phyloP scores from a whole-genome alignment of 345 rosid genomes.

The Rhizophora mangle region DNA sequence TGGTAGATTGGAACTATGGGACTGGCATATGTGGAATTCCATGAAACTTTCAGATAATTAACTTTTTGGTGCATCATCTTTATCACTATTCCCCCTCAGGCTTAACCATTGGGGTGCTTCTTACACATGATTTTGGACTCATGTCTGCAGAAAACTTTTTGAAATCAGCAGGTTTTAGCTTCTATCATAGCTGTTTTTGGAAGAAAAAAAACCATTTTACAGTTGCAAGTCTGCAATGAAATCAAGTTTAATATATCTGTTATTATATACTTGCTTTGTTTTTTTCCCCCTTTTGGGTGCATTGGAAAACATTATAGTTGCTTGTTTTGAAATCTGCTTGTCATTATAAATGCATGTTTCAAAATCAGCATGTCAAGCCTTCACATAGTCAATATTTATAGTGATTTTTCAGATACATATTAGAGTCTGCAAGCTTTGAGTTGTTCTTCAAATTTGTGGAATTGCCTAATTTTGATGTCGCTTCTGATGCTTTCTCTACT shows the following conservation, averaged over 20 bases:
- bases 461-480: conserved; percentile 85
- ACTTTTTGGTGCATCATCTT: neutral
- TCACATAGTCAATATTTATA: conserved; percentile 42
- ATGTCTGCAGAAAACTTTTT: no score
- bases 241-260: no score
- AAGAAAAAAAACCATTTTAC: no score
- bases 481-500: conserved; percentile 97
- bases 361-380: conserved; percentile 16
- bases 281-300: no score
- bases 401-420: conserved; percentile 78
- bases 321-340: conserved; percentile 2
- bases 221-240: no score
- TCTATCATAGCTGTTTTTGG: no score
- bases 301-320: neutral
- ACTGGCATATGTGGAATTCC: no score
- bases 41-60: neutral
- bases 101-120: no score
- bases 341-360: conserved; percentile 3
- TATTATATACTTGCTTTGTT: no score
- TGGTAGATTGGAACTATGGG: neutral
- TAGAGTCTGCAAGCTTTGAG: conserved; percentile 91
- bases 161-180: no score
- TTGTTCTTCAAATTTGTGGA: conserved; percentile 97
- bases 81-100: no score
- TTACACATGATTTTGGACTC: no score